phyloP scores from a whole-genome alignment of 208 protist genomes.

The Wallacemonas sp. region DNA sequence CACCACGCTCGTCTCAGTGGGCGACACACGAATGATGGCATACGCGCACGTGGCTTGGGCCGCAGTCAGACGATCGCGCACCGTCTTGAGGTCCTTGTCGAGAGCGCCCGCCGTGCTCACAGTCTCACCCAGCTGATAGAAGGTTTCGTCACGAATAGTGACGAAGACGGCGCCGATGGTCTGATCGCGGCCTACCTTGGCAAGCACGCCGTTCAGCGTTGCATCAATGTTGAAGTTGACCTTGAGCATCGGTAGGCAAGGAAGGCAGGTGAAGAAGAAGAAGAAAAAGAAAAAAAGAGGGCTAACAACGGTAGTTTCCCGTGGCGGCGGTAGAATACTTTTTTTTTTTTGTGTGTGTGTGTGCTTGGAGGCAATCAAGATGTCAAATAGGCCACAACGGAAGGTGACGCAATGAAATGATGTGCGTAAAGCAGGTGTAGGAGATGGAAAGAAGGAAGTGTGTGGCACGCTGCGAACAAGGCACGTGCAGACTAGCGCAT shows the following conservation, averaged over 20 bases:
- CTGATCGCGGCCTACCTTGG: constrained; percentile 26
- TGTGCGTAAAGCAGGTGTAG: neutral
- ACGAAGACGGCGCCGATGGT: constrained; percentile 35
- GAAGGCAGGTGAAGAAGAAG: constrained; percentile 6
- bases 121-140: constrained; percentile 32
- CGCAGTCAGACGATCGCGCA: constrained; percentile 19
- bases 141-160: constrained; percentile 46
- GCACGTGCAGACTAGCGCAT: no score
- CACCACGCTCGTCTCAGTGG: constrained; percentile 33
- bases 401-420: no score
- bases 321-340: no score
- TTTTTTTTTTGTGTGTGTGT: no score
- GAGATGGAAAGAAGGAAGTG: neutral
- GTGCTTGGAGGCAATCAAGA: no score
- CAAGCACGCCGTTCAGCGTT: constrained; percentile 31
- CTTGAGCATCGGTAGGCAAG: constrained; percentile 28
- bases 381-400: no score
- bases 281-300: constrained; percentile 15
- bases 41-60: constrained; percentile 34
- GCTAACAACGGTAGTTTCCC: no score
- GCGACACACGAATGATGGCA: constrained; percentile 35
- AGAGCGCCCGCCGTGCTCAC: constrained; percentile 26
- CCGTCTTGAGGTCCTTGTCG: constrained; percentile 30
- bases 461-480: no score
- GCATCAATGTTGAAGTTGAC: constrained; percentile 59